Base-by-base conservation (phyloP, 179 eudicot genomes). In the Heliamphora pulchella region DNA sequence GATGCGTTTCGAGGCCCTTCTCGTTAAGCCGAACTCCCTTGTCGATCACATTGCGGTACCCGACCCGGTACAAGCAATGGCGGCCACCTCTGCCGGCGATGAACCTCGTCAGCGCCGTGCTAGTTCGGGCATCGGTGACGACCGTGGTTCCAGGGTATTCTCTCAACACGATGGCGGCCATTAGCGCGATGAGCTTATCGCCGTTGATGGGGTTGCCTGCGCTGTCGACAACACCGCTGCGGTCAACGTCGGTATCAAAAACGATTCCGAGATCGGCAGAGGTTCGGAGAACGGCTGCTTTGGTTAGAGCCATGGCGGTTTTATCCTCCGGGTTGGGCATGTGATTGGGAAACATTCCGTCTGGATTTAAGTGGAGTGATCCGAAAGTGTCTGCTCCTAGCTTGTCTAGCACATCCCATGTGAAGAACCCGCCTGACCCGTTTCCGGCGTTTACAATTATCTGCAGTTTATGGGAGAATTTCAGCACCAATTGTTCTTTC, bases 271-370 rank as follows among this genome's bases (percentile, higher is more conserved):
- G 88, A 44, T 95, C 94, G 5, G 97, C 99, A 0, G 85, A 69
- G 86, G 87, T 83, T 6, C 87, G 82, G 4, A 95, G 89, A 18
- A 95, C 98, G 0, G 98, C 88, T 4, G 90, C 80, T 43, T 85
- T 80, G 2, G 99, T 95, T 1, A 93, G 46, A 65, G 98, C 58
- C 99, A 95, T 95, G 71, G 99, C 99, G 20, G 70, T 87, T 78
- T 93, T 92, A 87, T 93, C 99, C 78, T 88, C 98, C 0, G 99
- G 99, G 80, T 95, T 95, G 0, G 99, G 99, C 13, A 93, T 94
- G 90, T 95, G 99, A 86, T 95, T 93, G 0, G 98, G 98, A 84
- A 95, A 95, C 96, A 91, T 95, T 8, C 99, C 98, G 50, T 95
- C 97, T 1, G 99, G 98, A 17, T 81, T 84, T 5, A 95, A 89